Evolutionary conservation across 495 filamentous ascomycete genomes (phyloP), one percentile per base, ranked within the genome.

Genomic region (Letharia lupina): DNA sequence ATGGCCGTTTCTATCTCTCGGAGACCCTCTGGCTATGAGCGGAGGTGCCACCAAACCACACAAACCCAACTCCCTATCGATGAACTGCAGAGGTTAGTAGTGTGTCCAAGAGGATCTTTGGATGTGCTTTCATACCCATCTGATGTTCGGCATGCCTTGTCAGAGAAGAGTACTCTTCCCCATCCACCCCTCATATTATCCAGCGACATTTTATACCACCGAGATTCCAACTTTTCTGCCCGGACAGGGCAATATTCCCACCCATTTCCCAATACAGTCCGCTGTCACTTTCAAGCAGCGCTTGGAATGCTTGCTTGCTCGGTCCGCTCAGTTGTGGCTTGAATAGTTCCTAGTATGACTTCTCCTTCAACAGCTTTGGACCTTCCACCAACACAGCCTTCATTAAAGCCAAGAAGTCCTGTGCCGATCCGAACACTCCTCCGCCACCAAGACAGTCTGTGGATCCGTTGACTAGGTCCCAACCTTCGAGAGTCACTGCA

Each of bases 341-440:
- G 70, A 87, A 86, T 73, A 88, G 81, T 66, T 76, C 70, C 9
- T 80, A 75, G 16, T 79, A 77, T 18, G 77, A 80, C 33, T 67
- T 64, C n/a, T 72, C 60, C 52, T 74, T 74, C 5, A 84, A 70
- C 9, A 85, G 58, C 58, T 75, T 75, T 39, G 73, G 76, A 70
- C 83, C 79, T 61, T 76, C 75, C 1, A 62, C 64, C 39, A 87
- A 68, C 5, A 86, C 28, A n/a, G 76, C 77, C 28, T 75, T 77
- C 60, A 87, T 69, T 8, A 87, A 69, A 66, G 78, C 83, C 37
- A 76, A 69, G 64, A 81, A 85, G 60, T 81, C 80, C 20, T 42
- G 68, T 3, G 80, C 77, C 0, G 76, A 72, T 9, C 77, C 73
- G 61, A 76, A 85, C 18, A 81, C 48, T 2, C 86, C 86, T 11